These are phyloP conservation scores for Cicer bijugum DNA, from an alignment of 306 rosid species.

Conservation along the genomic window DNA sequence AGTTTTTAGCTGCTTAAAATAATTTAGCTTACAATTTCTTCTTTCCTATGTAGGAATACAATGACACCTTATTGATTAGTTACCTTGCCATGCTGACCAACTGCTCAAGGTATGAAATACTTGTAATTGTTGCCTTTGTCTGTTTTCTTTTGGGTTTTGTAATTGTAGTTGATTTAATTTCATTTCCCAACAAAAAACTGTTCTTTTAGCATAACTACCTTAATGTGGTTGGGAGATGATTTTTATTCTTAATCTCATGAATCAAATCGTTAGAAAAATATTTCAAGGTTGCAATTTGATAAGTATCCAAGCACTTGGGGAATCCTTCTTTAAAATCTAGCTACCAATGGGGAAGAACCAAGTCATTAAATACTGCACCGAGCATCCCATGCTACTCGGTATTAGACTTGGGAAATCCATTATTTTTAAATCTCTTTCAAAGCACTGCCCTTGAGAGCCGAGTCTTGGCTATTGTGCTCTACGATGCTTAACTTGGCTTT, in stretches of 20 bases:
- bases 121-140: slow-evolving; percentile 22
- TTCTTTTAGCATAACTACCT: slow-evolving; percentile 19
- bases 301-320: not conserved
- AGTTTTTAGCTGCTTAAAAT: not conserved
- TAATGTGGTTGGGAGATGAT: slow-evolving; percentile 4
- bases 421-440: not conserved
- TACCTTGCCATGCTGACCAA: slow-evolving; percentile 94
- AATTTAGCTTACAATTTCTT: slow-evolving; percentile 15
- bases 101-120: slow-evolving; percentile 82
- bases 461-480: too few species aligned
- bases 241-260: slow-evolving; percentile 1
- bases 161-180: not conserved
- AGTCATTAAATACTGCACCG: not conserved
- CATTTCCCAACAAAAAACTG: not conserved
- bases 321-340: not conserved
- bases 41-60: slow-evolving; percentile 71
- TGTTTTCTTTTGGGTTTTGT: slow-evolving; percentile 7
- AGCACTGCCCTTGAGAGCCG: too few species aligned
- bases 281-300: slow-evolving; percentile 1
- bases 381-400: not conserved
- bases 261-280: not conserved
- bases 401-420: not conserved
- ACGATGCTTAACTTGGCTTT: too few species aligned
- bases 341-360: not conserved
- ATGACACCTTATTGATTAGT: slow-evolving; percentile 82